Percentiles rank a stretch among this genome's conserved stretches.
Conservation (phyloP, 352 stramenopile genomes). For the Globisporangium lucens region DNA sequence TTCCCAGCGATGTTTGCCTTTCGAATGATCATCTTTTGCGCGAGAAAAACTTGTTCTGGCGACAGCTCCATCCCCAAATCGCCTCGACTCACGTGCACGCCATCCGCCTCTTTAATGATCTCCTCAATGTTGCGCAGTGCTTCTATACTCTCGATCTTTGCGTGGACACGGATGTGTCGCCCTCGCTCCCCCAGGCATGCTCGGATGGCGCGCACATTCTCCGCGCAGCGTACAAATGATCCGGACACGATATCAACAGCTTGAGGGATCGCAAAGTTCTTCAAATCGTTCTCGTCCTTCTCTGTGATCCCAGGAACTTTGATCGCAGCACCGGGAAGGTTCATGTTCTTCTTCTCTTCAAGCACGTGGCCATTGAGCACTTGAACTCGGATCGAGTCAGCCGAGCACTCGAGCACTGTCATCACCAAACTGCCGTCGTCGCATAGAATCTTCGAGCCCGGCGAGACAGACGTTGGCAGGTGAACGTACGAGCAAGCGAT, state of each 20-base stretch:
- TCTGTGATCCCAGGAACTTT: conserved; percentile 93
- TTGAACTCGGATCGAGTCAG: conserved; percentile 69
- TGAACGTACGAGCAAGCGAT: conserved; percentile 95
- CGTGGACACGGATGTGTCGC: conserved; percentile 93
- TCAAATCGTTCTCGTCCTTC: conserved; percentile 93
- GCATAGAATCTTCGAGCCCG: conserved; percentile 93
- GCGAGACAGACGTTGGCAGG: conserved; percentile 89
- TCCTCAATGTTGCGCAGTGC: conserved; percentile 96
- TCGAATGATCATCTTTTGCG: conserved; percentile 99
- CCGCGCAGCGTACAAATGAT: conserved; percentile 97
- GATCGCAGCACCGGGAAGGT: conserved; percentile 89
- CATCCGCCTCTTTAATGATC: conserved; percentile 97
- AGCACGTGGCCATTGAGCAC: conserved; percentile 89
- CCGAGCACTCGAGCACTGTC: conserved; percentile 79
- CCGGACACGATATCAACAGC: conserved; percentile 98
- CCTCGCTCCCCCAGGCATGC: conserved; percentile 80
- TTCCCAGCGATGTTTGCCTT: conserved; percentile 96
- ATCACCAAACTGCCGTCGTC: conserved; percentile 96
- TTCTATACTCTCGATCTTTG: conserved; percentile 99
- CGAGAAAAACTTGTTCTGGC: conserved; percentile 97
- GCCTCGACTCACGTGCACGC: conserved; percentile 98
- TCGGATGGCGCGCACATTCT: conserved; percentile 92
- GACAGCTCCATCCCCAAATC: conserved; percentile 99
- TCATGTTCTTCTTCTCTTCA: conserved; percentile 98
- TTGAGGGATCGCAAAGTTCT: conserved; percentile 95